Evolutionary conservation across 768 basidiomycete genomes (phyloP).

Genomic region (Tulasnella sp.): DNA sequence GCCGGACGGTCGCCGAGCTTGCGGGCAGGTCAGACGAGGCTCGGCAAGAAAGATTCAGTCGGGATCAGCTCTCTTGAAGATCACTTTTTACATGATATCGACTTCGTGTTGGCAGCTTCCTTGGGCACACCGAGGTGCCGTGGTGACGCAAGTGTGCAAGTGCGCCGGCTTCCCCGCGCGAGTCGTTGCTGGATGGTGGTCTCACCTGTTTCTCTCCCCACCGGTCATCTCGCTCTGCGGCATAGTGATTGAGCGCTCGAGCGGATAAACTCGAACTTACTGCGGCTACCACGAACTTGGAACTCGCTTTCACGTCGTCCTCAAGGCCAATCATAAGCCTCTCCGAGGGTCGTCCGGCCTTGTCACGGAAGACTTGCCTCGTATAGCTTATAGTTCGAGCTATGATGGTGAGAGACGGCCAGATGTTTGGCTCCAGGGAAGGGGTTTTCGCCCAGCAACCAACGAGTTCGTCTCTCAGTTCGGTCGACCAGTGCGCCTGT

Average conservation of each 20-base stretch:
- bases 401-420: not conserved
- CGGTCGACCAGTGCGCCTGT: not conserved
- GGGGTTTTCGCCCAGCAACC: not conserved
- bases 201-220: not conserved
- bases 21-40: not conserved
- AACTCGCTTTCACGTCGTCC: not conserved
- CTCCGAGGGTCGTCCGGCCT: not conserved
- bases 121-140: too few species aligned
- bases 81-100: too few species aligned
- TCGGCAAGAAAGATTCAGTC: not conserved
- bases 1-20: not conserved
- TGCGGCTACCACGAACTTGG: not conserved
- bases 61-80: too few species aligned
- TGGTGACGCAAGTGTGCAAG: too few species aligned
- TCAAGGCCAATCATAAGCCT: not conserved
- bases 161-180: too few species aligned
- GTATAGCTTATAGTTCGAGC: not conserved
- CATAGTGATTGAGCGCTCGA: not conserved
- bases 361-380: not conserved
- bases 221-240: not conserved
- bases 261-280: not conserved
- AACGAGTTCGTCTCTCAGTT: not conserved
- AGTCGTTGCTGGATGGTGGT: too few species aligned
- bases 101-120: too few species aligned
- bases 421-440: not conserved